Conservation (phyloP, 176 grass and related monocot genomes). For the Typha latifolia region DNA sequence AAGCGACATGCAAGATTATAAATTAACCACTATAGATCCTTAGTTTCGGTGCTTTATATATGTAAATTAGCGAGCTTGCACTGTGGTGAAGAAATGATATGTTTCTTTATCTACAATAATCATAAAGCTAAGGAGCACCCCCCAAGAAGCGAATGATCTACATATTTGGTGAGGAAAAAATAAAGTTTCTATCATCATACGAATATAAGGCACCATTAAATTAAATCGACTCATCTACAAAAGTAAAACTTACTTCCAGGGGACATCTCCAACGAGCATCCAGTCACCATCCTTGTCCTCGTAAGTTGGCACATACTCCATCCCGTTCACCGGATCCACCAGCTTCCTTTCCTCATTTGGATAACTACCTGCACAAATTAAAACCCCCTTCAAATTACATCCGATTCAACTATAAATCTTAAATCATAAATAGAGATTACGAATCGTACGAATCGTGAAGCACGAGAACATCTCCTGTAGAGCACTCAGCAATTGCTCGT, state of each 20-base stretch:
- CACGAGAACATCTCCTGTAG: conserved; percentile 96
- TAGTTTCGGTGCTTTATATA: no score
- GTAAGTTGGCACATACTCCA: conserved; percentile 90
- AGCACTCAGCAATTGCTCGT: conserved; percentile 65
- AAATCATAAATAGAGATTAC: no score
- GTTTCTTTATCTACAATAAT: no score
- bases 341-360: conserved; percentile 72
- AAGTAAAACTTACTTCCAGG: conserved; percentile 79
- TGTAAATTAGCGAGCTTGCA: no score
- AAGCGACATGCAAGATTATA: no score
- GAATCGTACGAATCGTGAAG: conserved; percentile 73
- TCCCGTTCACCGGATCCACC: conserved; percentile 76
- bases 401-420: not conserved
- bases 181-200: not conserved
- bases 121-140: no score
- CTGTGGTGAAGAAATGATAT: no score
- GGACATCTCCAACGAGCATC: conserved; percentile 98
- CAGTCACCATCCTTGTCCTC: conserved; percentile 99
- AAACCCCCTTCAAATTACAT: no score
- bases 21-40: no score
- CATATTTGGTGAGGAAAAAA: no score
- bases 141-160: no score
- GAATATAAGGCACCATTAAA: not conserved
- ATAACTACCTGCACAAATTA: conserved; percentile 50
- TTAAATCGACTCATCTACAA: not conserved